phyloP scores from a whole-genome alignment of 257 asterid genomes.

The Nicotiana benthamiana region DNA sequence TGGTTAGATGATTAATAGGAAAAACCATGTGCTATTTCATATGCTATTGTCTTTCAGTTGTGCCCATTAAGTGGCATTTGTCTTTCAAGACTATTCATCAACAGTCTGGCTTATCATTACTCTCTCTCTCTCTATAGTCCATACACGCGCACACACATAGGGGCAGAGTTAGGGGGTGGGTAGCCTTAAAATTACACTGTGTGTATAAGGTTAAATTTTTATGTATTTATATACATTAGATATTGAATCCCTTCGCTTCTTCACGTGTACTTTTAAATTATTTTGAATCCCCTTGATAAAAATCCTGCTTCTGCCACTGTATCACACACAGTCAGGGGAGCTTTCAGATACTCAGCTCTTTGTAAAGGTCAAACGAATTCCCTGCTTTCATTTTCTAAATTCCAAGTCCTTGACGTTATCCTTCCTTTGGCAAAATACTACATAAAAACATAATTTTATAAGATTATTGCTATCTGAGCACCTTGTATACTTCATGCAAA shows the following conservation, averaged over 20 bases:
- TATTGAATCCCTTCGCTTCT: too few species aligned
- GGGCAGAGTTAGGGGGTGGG: too few species aligned
- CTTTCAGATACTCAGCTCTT: neutral
- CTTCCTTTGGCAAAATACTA: neutral
- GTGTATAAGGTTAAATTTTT: too few species aligned
- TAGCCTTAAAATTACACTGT: too few species aligned
- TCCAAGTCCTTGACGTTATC: neutral
- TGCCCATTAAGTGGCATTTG: neutral
- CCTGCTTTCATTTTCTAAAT: neutral
- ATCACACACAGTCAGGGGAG: neutral
- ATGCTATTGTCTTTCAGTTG: neutral
- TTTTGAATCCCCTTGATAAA: too few species aligned
- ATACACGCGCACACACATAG: too few species aligned
- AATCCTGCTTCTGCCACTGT: too few species aligned
- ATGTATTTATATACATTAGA: too few species aligned
- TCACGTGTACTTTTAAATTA: too few species aligned
- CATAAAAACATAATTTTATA: neutral
- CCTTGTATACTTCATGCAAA: neutral
- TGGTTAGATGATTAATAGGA: neutral
- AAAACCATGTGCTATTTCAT: constrained; percentile 1
- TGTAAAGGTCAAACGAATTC: neutral
- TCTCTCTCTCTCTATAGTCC: neutral
- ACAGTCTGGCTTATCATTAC: neutral
- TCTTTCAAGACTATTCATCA: neutral
- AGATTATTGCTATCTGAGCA: neutral